Evolutionary conservation across 108 stramenopile genomes (phyloP), one percentile per base, ranked within the genome.

Genomic region (Pseudonitzschia pungens): DNA sequence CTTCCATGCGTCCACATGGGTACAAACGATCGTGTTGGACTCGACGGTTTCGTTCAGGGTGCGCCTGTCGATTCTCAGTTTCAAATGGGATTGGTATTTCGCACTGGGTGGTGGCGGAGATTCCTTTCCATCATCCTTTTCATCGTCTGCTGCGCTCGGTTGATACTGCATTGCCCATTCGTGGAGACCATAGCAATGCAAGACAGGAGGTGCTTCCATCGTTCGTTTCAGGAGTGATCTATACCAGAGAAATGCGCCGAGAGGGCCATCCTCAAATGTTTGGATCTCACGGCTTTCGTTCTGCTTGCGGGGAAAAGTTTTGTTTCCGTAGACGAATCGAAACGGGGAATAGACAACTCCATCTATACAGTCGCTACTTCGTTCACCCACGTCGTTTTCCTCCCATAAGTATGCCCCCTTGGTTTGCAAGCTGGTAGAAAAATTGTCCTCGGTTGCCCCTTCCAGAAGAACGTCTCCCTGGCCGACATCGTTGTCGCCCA

Each of bases 91-190:
- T 84, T 97, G 95, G 69, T 96, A 94, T 73, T 86, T 81, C 14
- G 76, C 81, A 71, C 83, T 84, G 0, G 73, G 81, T 18, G 85
- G 83, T 15, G 82, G 76, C 6, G 36, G 36, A 7, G 53, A 36
- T 36, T 36, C 36, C 36, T 36, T 36, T 2, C 36, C 36, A 36
- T 6, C 6, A 6, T 5, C 36, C 2, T 36, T 36, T 2, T 2
- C 36, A 36, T 36, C 6, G 36, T 36, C 64, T n/a, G 75, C 74
- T 11, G 83, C 81, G 29, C 69, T 57, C 3, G 88, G 90, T 50
- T 86, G 86, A 69, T 98, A 98, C 22, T 95, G 92, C 97, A 98
- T 98, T 21, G 97, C 97, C 96, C 96, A 98, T 75, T 98, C 97
- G 79, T 98, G 97, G 41, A 96, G 76, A 20, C 96, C 96, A 73